Percentiles rank a stretch among this genome's conserved stretches.
Evolutionary conservation across 805 yeast genomes (phyloP).

Genomic region (Phaffomyces antillensis): DNA sequence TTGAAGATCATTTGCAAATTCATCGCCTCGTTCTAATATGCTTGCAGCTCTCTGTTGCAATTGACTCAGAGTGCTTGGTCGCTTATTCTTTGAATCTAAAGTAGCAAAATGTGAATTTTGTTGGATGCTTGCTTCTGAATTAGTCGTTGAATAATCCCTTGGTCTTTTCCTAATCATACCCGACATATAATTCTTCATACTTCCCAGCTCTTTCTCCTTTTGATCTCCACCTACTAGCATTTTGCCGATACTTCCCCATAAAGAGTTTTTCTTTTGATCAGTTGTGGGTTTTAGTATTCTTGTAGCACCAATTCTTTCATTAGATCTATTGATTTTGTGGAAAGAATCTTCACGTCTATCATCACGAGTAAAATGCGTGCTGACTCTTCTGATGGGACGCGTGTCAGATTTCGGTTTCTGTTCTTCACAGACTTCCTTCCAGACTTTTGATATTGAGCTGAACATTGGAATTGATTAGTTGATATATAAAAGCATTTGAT

Average conservation of each 20-base stretch:
- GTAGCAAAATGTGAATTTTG: too few relatives aligned
- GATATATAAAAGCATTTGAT: too few relatives aligned
- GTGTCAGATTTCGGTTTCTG: slow-evolving; percentile 9
- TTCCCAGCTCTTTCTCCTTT: slow-evolving; percentile 9
- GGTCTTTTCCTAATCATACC: slow-evolving; percentile 19
- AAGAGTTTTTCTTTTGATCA: slow-evolving; percentile 10
- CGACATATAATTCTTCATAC: slow-evolving; percentile 19
- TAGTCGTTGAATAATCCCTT: background rate
- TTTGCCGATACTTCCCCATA: slow-evolving; percentile 17
- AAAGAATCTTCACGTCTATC: slow-evolving; percentile 10
- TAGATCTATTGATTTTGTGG: slow-evolving; percentile 6
- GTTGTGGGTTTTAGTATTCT: slow-evolving; percentile 14
- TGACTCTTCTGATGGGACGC: slow-evolving; percentile 9
- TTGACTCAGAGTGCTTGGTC: background rate
- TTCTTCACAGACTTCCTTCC: slow-evolving; percentile 19
- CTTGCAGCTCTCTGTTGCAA: slow-evolving; percentile 11
- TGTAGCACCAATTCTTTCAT: slow-evolving; percentile 12
- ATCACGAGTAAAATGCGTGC: slow-evolving; percentile 12
- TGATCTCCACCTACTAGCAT: slow-evolving; percentile 11
- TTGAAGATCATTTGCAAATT: slow-evolving; percentile 11
- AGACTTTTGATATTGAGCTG: slow-evolving; percentile 15
- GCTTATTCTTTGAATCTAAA: background rate
- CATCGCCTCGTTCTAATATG: slow-evolving; percentile 13
- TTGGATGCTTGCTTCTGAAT: background rate
- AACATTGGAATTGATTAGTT: slow-evolving; percentile 13